These are phyloP conservation scores for Sophora flavescens DNA, from an alignment of 306 rosid species.

Conservation along the genomic window DNA sequence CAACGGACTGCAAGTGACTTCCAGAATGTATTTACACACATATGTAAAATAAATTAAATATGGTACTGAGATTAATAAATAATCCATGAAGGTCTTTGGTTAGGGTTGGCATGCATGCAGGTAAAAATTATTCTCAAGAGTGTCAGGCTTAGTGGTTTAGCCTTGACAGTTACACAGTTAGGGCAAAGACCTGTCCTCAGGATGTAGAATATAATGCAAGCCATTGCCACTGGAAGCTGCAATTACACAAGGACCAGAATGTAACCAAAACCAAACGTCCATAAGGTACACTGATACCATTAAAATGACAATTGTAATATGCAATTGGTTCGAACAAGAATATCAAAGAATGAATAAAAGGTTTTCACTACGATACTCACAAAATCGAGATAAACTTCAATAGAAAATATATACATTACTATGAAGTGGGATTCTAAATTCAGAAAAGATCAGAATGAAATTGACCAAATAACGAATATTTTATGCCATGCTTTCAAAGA, in stretches of 20 bases:
- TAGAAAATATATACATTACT: slow-evolving; percentile 3
- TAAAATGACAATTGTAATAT: background rate
- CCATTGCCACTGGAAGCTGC: slow-evolving; percentile 14
- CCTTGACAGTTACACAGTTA: slow-evolving; percentile 2
- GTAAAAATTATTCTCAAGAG: slow-evolving; percentile 5
- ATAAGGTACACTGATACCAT: background rate
- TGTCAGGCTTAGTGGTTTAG: slow-evolving; percentile 4
- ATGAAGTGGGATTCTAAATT: background rate
- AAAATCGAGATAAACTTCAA: slow-evolving; percentile 4
- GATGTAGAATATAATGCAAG: slow-evolving; percentile 12
- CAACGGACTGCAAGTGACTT: slow-evolving; percentile 13
- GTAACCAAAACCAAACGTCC: background rate
- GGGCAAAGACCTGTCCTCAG: background rate
- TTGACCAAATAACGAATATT: slow-evolving; percentile 3
- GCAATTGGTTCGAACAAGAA: slow-evolving; percentile 10
- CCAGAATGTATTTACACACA: background rate
- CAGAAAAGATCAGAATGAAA: slow-evolving; percentile 7
- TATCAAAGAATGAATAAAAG: background rate
- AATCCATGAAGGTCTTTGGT: background rate
- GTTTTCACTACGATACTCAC: background rate
- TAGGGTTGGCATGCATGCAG: background rate
- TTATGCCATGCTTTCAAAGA: slow-evolving; percentile 24
- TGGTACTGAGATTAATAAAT: slow-evolving; percentile 9
- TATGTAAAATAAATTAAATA: slow-evolving; percentile 1
- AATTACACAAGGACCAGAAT: slow-evolving; percentile 15